Evolutionary conservation across 23 red algal genomes (phyloP).

Genomic region (Gracilaria gracilis): DNA sequence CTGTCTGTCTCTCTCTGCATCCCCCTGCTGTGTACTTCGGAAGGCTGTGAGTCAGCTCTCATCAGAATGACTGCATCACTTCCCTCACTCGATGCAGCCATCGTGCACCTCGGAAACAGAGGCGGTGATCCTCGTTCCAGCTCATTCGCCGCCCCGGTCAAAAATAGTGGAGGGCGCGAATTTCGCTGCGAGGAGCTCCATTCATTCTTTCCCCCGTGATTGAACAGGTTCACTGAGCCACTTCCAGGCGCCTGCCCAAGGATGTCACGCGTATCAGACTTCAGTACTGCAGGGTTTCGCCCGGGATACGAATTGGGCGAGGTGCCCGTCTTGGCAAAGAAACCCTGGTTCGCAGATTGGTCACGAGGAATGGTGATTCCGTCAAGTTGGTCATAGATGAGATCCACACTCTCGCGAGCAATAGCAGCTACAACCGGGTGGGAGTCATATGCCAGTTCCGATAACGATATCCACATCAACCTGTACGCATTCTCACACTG

Average conservation of each 20-base stretch:
- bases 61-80: background rate
- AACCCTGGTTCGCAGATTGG: background rate
- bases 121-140: background rate
- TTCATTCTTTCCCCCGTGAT: background rate
- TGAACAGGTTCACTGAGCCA: background rate
- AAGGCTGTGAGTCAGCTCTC: background rate
- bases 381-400: slow-evolving; percentile 24
- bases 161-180: slow-evolving; percentile 4
- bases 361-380: slow-evolving; percentile 2
- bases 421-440: slow-evolving; percentile 64
- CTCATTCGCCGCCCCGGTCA: background rate
- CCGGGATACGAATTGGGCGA: slow-evolving; percentile 16
- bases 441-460: slow-evolving; percentile 56
- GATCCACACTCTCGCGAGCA: slow-evolving; percentile 52
- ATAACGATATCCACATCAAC: slow-evolving; percentile 53
- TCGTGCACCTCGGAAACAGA: background rate
- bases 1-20: background rate
- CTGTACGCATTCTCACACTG: slow-evolving; percentile 28
- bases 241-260: background rate
- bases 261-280: background rate
- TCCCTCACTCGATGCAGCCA: background rate
- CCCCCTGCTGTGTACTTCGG: too few relatives aligned
- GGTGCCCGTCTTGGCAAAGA: background rate
- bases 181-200: background rate
- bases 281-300: background rate